Base-by-base conservation (phyloP, 179 eudicot species). In the Nepenthes alata region DNA sequence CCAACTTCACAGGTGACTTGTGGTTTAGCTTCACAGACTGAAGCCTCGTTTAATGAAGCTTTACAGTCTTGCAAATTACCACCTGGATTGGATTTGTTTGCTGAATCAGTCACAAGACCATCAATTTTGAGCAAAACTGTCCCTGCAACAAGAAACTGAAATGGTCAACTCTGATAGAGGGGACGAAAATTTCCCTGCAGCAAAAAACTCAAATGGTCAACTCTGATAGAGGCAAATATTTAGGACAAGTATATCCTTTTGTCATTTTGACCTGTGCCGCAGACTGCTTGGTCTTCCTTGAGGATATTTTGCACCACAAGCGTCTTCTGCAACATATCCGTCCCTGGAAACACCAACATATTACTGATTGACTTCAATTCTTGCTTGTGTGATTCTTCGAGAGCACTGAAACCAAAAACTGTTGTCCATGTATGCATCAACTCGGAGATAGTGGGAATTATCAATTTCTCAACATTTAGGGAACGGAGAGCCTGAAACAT, bases 341-440 rank as follows among this genome's bases (percentile, higher is more conserved):
- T 80, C 74, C 98, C 95, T 54, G 96, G 98, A 71, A 93, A 89
- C 63, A 85, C 95, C 83, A 93, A 74, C 95, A 93, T 83, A 68
- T 89, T 93, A 25, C 25, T 25, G 71, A 85, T 47, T 66, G 76
- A 71, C 77, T 74, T 86, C 80, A 85, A 75, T 72, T 80, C 95
- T 67, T 73, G 83, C 80, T 83, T 85, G 66, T 74, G 79, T 2
- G 74, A 71, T 35, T 75, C 88, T 58, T 84, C 74, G 53, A 93
- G 80, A 49, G 73, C 73, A 63, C 72, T 62, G 77, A 93, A 93
- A 36, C 86, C 89, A 67, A 93, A 93, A 65, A 76, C 82, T 34
- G 55, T 59, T 62, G 93, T 86, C 98, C 98, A 93, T 44, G 96
- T 93, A 72, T 85, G 82, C 90, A 83, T 81, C 82, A 86, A 83